phyloP scores from a whole-genome alignment of 345 rosid genomes.

The Rubroshorea leprosula region DNA sequence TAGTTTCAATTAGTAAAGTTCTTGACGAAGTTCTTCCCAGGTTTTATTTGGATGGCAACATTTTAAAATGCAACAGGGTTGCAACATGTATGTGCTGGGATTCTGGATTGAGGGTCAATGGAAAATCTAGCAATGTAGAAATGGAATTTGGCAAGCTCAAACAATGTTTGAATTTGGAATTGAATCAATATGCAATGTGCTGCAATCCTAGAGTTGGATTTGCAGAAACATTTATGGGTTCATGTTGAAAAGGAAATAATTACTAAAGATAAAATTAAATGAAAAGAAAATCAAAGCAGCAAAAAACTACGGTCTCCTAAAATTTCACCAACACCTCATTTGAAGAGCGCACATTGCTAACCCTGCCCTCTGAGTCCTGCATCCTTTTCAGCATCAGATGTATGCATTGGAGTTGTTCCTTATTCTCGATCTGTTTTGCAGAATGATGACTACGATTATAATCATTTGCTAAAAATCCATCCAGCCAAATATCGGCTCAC shows the following conservation, averaged over 20 bases:
- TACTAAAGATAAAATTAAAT: background rate
- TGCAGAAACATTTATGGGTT: background rate
- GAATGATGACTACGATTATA: background rate
- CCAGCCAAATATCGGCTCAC: background rate
- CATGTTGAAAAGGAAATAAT: background rate
- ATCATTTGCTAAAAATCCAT: background rate
- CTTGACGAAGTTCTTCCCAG: no score
- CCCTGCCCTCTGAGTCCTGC: no score
- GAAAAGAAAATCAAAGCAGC: background rate
- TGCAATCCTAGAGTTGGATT: background rate
- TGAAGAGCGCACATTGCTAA: no score
- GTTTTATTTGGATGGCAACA: no score
- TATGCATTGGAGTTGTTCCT: background rate
- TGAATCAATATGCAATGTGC: background rate
- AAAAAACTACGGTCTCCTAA: background rate
- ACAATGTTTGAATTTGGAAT: background rate
- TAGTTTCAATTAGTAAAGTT: no score
- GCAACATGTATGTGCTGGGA: no score
- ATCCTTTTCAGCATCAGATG: background rate
- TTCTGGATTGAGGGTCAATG: no score
- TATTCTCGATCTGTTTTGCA: background rate
- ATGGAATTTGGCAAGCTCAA: no score
- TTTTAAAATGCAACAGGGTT: no score
- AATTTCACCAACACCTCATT: no score
- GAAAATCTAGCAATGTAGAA: no score